A percentile compares a stretch with the other conserved stretches of the same genome.
Conservation (phyloP, 1,139 yeast genomes). For the Protomyces lactucae-debilis region DNA sequence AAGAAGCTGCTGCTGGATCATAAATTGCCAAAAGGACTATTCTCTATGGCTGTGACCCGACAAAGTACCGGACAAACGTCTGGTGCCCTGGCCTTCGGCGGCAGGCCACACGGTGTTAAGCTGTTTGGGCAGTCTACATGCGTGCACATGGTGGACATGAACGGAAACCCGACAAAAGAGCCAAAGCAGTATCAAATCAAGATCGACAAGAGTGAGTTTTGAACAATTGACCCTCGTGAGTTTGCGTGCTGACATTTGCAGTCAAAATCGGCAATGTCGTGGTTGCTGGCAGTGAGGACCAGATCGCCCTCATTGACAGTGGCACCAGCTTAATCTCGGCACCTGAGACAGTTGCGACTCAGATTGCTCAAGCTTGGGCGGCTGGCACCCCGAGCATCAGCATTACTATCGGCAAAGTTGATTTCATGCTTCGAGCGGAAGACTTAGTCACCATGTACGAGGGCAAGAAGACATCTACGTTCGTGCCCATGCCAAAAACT, state of each 20-base stretch:
- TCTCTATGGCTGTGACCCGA: background rate
- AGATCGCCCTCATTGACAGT: background rate
- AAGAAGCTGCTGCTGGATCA: background rate
- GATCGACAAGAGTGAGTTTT: background rate
- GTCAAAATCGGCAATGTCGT: too few species aligned
- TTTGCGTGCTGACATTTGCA: too few species aligned
- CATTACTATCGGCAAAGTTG: too few species aligned
- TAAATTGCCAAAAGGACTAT: background rate
- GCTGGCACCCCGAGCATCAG: too few species aligned
- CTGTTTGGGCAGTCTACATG: background rate
- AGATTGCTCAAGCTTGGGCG: too few species aligned
- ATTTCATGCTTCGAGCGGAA: too few species aligned
- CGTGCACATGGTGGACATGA: background rate
- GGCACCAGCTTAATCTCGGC: background rate
- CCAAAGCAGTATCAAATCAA: background rate
- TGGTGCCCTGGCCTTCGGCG: background rate
- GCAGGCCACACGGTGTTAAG: background rate
- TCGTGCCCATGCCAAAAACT: too few species aligned
- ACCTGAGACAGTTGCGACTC: background rate
- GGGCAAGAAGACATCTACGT: too few species aligned
- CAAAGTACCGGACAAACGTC: background rate
- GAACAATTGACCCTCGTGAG: too few species aligned
- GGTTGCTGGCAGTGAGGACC: background rate
- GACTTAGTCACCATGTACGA: too few species aligned
- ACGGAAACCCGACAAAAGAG: background rate